Base-by-base conservation (phyloP, 1,284 basidiomycete species). In the Puccinia hordei region DNA sequence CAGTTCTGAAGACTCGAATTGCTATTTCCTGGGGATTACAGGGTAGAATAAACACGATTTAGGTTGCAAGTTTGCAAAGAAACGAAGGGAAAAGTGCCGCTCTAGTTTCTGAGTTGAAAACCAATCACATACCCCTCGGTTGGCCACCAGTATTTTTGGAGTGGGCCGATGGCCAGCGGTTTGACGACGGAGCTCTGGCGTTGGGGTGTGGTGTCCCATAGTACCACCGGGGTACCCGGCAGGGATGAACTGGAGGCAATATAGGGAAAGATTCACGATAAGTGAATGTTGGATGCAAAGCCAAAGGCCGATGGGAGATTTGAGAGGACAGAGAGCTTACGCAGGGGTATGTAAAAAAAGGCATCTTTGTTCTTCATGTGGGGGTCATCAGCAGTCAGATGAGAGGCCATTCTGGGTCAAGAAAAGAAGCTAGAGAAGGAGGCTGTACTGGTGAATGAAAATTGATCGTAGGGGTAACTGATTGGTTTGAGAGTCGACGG, bases 1-100 rank as follows among this genome's bases (percentile, higher is more conserved):
- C 94, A 1, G 97, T 98, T 85, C 97, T 90, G 90, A 99, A 98
- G 73, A 99, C 95, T 86, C 97, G 93, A 85, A 99, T 95, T 44
- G 97, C 97, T 86, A 99, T 99, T 92, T 99, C 96, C 93, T 95
- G 84, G 13, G 2, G 38, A 41, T 41, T 41, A 4, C 4, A 41
- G 38, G 38, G 82, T 81, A 57, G 19, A 41, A 81, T 59, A 59
- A 75, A 81, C 66, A 78, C 71, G 22, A 35, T 49, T 22, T n/a
- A 65, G 59, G 24, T 30, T 57, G n/a, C 55, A 41, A 57, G 44
- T 27, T 38, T 41, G 51, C 2, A 19, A 68, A 30, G 6, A 6
- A 59, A 44, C 2, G 10, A 68, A 30, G 6, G 1, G 24, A 22
- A 59, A 15, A 15, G 10, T 59, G 3, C 30, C 3, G 30, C 9